Percentiles rank a stretch among this genome's conserved stretches.
These are phyloP conservation scores for Vaucheria bursata DNA, from an alignment of 352 stramenopile genomes.

Conservation along the genomic window DNA sequence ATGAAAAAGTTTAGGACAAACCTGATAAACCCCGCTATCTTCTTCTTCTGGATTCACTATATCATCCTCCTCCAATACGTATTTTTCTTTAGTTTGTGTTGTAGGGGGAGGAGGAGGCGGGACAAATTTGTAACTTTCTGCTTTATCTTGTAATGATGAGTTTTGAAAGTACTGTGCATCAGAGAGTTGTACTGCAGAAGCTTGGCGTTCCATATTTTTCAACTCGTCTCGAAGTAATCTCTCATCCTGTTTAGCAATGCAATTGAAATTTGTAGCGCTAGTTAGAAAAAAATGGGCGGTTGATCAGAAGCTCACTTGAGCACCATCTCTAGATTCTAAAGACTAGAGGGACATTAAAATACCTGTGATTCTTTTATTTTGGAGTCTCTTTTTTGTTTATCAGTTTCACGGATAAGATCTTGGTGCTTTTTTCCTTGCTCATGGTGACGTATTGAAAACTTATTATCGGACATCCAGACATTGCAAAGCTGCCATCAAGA, in stretches of 20 bases:
- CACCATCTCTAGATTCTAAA: no score
- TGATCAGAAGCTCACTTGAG: no score
- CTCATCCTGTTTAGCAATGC: neutral
- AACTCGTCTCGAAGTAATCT: conserved; percentile 13
- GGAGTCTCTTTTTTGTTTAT: conserved; percentile 30
- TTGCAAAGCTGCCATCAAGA: conserved; percentile 3
- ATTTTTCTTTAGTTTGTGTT: neutral
- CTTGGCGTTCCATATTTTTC: conserved; percentile 11
- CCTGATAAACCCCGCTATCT: conserved; percentile 4
- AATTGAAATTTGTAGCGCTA: no score
- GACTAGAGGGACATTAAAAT: no score
- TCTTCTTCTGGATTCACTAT: neutral
- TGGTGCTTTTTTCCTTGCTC: conserved; percentile 43
- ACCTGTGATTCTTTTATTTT: conserved; percentile 30
- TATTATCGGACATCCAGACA: conserved; percentile 11
- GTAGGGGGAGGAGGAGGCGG: neutral
- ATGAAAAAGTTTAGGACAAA: no score
- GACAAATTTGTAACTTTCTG: neutral
- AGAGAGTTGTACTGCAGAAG: neutral
- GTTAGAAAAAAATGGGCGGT: no score
- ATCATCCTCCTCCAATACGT: neutral
- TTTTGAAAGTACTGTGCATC: conserved; percentile 5
- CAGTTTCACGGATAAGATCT: conserved; percentile 32
- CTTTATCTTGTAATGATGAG: neutral
- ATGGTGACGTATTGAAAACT: conserved; percentile 34